A percentile compares a stretch with the other conserved stretches of the same genome.
Evolutionary conservation across 371 early-diverging fungal genomes (phyloP).

Genomic region (Haplosporangium sp.): DNA sequence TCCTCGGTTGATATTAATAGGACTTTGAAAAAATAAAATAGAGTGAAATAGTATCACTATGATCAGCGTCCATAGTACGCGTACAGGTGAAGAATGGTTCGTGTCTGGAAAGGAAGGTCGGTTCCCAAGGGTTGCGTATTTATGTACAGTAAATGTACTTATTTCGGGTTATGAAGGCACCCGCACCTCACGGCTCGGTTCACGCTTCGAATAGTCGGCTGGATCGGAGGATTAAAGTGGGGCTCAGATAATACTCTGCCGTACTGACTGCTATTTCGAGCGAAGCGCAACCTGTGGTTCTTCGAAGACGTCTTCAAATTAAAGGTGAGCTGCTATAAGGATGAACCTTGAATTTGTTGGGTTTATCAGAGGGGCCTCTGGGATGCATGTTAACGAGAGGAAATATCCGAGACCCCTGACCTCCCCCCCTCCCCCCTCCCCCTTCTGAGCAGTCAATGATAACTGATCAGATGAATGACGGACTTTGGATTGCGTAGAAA

Average conservation of each 20-base stretch:
- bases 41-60: no score
- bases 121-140: no score
- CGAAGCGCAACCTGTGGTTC: neutral
- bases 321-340: neutral
- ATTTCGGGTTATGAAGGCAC: neutral
- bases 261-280: neutral
- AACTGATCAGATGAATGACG: constrained; percentile 3
- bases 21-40: no score
- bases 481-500: neutral
- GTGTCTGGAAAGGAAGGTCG: no score
- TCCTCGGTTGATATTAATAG: no score
- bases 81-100: no score
- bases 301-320: neutral
- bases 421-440: no score
- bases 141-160: no score
- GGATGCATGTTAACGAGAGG: neutral
- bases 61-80: no score
- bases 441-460: neutral
- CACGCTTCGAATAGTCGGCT: neutral
- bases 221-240: neutral
- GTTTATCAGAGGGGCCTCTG: neutral
- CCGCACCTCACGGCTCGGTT: neutral
- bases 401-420: neutral
- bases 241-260: neutral
- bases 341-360: neutral